Evolutionary conservation across 1,139 yeast species (phyloP).

Genomic region (Protomyces macrosporus): DNA sequence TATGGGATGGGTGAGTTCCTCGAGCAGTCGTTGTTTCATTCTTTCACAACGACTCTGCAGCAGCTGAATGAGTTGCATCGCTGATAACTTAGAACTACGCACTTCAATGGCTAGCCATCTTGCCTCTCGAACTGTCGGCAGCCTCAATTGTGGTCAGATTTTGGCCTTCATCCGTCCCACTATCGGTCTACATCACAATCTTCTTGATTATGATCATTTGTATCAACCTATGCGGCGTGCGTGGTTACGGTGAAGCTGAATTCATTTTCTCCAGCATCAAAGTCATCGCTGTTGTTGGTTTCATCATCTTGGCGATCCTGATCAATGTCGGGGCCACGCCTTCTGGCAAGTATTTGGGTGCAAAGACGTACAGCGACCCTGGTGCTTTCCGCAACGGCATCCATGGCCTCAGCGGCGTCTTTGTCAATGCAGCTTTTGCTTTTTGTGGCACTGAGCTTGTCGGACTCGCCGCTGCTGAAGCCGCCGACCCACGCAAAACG

Average conservation of each 20-base stretch:
- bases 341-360: conserved; percentile 56
- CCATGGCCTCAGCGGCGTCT: conserved; percentile 76
- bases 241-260: conserved; percentile 75
- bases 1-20: conserved; percentile 57
- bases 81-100: conserved; percentile 20
- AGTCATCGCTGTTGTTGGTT: conserved; percentile 59
- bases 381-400: conserved; percentile 61
- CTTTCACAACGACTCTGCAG: too few relatives aligned
- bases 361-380: conserved; percentile 56
- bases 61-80: background rate
- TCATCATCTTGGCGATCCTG: conserved; percentile 58
- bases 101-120: conserved; percentile 69
- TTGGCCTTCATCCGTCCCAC: conserved; percentile 50
- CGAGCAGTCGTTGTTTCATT: too few relatives aligned
- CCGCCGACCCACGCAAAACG: conserved; percentile 59
- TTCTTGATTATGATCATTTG: conserved; percentile 54
- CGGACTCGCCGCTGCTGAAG: conserved; percentile 73
- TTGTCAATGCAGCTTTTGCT: conserved; percentile 84
- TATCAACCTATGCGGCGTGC: conserved; percentile 67
- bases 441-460: conserved; percentile 80
- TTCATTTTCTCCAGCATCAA: conserved; percentile 58
- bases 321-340: conserved; percentile 68
- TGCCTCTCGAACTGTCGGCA: conserved; percentile 76
- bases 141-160: conserved; percentile 66
- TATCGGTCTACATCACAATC: conserved; percentile 62